Evolutionary conservation across 2,329 filamentous ascomycete genomes (phyloP), one percentile per base, ranked within the genome.

Genomic region (Coniochaeta sp.): DNA sequence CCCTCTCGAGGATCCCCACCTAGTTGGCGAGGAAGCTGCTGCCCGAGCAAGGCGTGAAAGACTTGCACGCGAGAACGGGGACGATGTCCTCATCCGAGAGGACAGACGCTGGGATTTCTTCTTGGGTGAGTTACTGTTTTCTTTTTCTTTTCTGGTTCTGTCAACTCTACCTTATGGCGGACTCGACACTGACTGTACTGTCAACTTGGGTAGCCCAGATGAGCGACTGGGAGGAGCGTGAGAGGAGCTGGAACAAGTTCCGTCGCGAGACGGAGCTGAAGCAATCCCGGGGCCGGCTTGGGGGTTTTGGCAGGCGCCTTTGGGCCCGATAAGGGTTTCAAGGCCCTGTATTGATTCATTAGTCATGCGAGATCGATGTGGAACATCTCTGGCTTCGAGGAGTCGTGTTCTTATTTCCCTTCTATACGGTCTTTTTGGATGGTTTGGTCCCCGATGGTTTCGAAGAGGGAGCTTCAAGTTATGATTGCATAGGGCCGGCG

Each of bases 1-100:
- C 7, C 85, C 84, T 2, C 76, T 87, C 19, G 87, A 90, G 71
- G 87, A 89, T 64, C 87, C 86, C 0, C 80, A 86, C 60, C 74
- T 89, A 11, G 87, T 89, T 1, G 87, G 87, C 36, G 86, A 89
- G 72, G 79, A 79, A 58, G 87, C 86, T 3, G 87, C 87, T 1
- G 76, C 77, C 11, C 72, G 78, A 63, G 84, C 85, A 8, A 77
- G 83, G 50, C 72, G 74, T n/a, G 82, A 83, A 67, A 77, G 87
- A 62, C 70, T 87, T 31, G 78, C 78, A n/a, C 74, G 80, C 58
- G 81, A 87, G 72, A 78, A 76, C 43, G 78, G 78, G 0, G 80
- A 81, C 28, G 82, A 83, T 61, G 72, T 84, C 47, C 72, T 88
- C 59, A 71, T 81, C 50, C 74, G 77, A 34, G 84, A 87, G 72